Conservation (phyloP, 1,139 yeast genomes). For the Hanseniaspora sp. region DNA sequence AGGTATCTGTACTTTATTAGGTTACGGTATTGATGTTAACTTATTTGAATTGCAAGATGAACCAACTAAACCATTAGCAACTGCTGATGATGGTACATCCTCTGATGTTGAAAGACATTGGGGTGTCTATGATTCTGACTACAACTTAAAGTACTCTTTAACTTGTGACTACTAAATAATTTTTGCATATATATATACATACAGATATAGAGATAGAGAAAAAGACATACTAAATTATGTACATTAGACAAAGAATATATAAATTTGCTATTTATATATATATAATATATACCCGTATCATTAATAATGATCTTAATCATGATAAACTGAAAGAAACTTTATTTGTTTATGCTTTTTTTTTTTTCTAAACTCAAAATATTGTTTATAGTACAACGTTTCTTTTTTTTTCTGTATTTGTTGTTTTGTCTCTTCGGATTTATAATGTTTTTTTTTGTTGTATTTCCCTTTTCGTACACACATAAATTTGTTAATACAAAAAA, state of each 20-base stretch:
- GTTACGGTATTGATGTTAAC: constrained; percentile 87
- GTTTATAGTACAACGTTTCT: too few species aligned
- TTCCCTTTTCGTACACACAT: too few species aligned
- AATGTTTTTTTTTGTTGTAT: too few species aligned
- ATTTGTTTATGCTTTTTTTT: too few species aligned
- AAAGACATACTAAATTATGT: not conserved
- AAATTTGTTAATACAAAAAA: too few species aligned
- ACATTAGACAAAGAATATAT: not conserved
- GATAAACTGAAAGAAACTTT: too few species aligned
- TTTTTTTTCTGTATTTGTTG: too few species aligned
- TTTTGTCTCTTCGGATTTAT: too few species aligned
- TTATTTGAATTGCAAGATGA: constrained; percentile 93
- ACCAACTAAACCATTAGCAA: constrained; percentile 67
- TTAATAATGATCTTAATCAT: not conserved
- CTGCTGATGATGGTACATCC: constrained; percentile 58
- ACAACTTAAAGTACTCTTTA: constrained; percentile 44
- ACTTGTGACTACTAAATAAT: constrained; percentile 9
- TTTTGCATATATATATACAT: too few species aligned
- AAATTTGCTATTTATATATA: not conserved
- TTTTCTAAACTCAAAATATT: too few species aligned
- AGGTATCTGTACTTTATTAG: constrained; percentile 84
- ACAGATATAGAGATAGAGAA: not conserved
- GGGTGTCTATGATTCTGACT: constrained; percentile 67
- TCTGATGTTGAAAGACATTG: constrained; percentile 81
- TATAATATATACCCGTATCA: not conserved